Conservation (phyloP, 2,329 filamentous ascomycete genomes). For the Colletotrichum camelliae region DNA sequence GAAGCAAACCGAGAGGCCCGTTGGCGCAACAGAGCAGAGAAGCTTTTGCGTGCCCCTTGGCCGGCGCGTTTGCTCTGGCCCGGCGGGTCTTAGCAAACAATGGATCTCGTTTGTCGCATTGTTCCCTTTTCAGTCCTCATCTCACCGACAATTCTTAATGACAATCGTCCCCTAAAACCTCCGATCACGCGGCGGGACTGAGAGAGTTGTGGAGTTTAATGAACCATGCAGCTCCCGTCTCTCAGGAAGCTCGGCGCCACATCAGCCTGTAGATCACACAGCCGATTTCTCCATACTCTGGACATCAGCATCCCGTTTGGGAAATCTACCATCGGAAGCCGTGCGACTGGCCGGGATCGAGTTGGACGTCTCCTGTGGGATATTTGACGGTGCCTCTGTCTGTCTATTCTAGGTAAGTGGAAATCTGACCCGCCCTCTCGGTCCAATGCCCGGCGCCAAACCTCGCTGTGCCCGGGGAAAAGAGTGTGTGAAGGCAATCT, state of each 20-base stretch:
- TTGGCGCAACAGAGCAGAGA: neutral
- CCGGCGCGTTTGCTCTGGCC: neutral
- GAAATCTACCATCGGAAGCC: neutral
- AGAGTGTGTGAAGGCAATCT: neutral
- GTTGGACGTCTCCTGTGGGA: neutral
- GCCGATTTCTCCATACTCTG: neutral
- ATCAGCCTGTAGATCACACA: slow-evolving; percentile 1
- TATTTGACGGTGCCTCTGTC: neutral
- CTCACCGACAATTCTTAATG: neutral
- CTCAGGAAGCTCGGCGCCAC: neutral
- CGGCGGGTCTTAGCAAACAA: neutral
- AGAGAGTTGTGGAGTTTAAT: neutral
- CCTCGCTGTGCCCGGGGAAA: neutral
- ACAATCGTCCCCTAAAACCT: neutral
- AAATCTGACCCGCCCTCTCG: neutral
- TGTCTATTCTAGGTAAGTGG: slow-evolving; percentile 5
- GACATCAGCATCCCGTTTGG: neutral
- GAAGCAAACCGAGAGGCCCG: neutral
- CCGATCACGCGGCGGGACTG: neutral
- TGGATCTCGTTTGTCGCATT: neutral
- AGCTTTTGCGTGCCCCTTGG: neutral
- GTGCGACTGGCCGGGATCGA: neutral
- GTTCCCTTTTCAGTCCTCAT: neutral
- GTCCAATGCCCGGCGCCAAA: neutral
- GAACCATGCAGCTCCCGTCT: slow-evolving; percentile 1